Base-by-base conservation (phyloP, 2,329 filamentous ascomycete genomes). In the Clonostachys byssicola region DNA sequence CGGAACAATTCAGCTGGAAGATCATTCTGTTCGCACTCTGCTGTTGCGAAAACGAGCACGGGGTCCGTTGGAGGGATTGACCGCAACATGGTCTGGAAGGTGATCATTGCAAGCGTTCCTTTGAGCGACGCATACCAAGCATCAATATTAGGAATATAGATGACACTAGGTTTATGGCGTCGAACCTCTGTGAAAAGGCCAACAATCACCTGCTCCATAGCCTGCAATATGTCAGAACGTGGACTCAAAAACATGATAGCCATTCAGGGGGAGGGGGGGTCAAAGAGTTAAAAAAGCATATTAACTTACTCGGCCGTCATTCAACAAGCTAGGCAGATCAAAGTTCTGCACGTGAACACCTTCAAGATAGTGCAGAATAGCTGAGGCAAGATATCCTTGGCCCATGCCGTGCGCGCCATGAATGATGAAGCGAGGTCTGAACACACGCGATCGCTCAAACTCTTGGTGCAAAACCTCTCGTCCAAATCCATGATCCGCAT, bases 331-430 rank as follows among this genome's bases (percentile, higher is more conserved):
- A 1, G 92, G 84, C 48, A 99, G 77, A 64, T 96, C 95, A 64
- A 99, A 95, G 46, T 88, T 91, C 63, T 97, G 92, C 4, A 99
- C 89, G 67, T 97, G 91, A 3, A 97, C 78, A 23, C 92, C 90
- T 67, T 99, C 94, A 47, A 99, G 86, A 60, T 95, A 85, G 64
- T 95, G 90, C 53, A 97, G 72, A 45, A 97, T 72, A 6, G 92
- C 94, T 43, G 86, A 85, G 33, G 89, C 85, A 38, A 99, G 74
- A 58, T 99, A 96, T 43, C 85, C 81, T 62, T 99, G 95, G 1
- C 95, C 94, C 92, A 97, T 97, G 10, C 94, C 94, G 41, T 83
- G 75, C 10, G 77, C 64, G n/a, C 94, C 94, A 40, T 83, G 80
- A 47, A 99, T 86, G 33, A 99, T 77, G 46, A 97, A 75, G 41